Base-by-base conservation (phyloP, 2,329 filamentous ascomycete genomes). In the Geosmithia putterillii region DNA sequence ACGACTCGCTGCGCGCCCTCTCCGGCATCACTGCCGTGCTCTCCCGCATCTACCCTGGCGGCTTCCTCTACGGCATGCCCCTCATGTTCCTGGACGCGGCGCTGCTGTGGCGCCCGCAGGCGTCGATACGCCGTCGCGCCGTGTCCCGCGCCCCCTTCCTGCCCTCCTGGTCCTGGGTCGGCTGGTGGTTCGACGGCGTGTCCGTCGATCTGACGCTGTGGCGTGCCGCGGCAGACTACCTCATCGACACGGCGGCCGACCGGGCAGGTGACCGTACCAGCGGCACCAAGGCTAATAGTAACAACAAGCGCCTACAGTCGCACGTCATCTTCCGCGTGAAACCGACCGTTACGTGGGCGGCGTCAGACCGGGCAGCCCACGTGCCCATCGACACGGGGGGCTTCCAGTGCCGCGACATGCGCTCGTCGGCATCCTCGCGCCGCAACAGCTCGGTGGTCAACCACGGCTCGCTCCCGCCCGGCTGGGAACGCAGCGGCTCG, bases 101-200 rank as follows among this genome's bases (percentile, higher is more conserved):
- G 7, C 57, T 69, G 19, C 57, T 69, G 21, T 69, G 66, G 66
- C 58, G 64, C 15, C 66, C 66, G 14, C 57, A 64, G 39, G 63
- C 65, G 15, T 65, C 63, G 3, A 62, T 69, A 22, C 57, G 64
- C 21, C 55, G 66, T 17, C 52, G 65, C 19, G 58, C 59, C 7
- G 50, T 63, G 7, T 52, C 60, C 3, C 56, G 57, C 0, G 55
- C 61, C 10, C 58, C 63, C 2, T 64, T 63, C 42, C 53, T 69
- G 6, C 66, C 66, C 0, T 66, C 63, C 4, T 69, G 66, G 66
- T 66, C 64, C 23, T 69, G 66, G 66, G 63, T 69, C 59, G 65
- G 66, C 19, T 69, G 66, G 66, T 67, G 64, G 59, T 66, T 65
- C 44, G 66, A 69, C 44, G 63, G 60, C 22, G 55, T 67, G 14